Conservation (phyloP, 2,329 filamentous ascomycete genomes). For the Talaromyces atroroseus region DNA sequence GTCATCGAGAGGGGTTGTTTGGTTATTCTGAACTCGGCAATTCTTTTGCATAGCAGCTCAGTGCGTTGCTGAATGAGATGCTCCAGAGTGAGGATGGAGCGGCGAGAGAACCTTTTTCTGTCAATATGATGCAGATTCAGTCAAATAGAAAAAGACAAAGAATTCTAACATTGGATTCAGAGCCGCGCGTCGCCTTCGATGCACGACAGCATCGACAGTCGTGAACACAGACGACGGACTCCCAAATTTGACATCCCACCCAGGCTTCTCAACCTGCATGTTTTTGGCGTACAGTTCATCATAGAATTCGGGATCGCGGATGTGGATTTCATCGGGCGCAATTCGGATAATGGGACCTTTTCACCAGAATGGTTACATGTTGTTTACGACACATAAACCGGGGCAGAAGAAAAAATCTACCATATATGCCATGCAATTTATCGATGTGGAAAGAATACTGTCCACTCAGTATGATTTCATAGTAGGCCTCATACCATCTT, state of each 20-base stretch:
- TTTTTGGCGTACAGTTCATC: slow-evolving; percentile 27
- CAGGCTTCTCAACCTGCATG: slow-evolving; percentile 27
- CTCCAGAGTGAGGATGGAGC: slow-evolving; percentile 18
- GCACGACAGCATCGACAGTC: slow-evolving; percentile 25
- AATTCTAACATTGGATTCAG: slow-evolving; percentile 26
- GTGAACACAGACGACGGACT: slow-evolving; percentile 29
- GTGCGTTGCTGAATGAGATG: slow-evolving; percentile 19
- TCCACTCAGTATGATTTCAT: slow-evolving; percentile 21
- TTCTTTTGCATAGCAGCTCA: slow-evolving; percentile 19
- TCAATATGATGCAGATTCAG: not conserved
- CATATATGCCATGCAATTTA: slow-evolving; percentile 24
- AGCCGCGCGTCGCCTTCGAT: slow-evolving; percentile 28
- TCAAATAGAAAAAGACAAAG: not conserved
- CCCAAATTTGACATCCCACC: slow-evolving; percentile 21
- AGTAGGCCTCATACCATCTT: slow-evolving; percentile 26
- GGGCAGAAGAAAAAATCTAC: slow-evolving; percentile 19
- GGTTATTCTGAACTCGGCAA: slow-evolving; percentile 15
- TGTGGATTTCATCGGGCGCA: slow-evolving; percentile 28
- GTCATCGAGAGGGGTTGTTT: slow-evolving; percentile 14
- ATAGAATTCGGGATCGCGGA: slow-evolving; percentile 26
- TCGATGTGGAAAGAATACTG: slow-evolving; percentile 22
- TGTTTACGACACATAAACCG: not conserved
- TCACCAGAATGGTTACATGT: not conserved
- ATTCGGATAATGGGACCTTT: slow-evolving; percentile 31
- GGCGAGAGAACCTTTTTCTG: slow-evolving; percentile 16